A percentile compares a stretch with the other conserved stretches of the same genome.
These are phyloP conservation scores for Candida bentonensis DNA, from an alignment of 805 yeast genomes.

Conservation along the genomic window DNA sequence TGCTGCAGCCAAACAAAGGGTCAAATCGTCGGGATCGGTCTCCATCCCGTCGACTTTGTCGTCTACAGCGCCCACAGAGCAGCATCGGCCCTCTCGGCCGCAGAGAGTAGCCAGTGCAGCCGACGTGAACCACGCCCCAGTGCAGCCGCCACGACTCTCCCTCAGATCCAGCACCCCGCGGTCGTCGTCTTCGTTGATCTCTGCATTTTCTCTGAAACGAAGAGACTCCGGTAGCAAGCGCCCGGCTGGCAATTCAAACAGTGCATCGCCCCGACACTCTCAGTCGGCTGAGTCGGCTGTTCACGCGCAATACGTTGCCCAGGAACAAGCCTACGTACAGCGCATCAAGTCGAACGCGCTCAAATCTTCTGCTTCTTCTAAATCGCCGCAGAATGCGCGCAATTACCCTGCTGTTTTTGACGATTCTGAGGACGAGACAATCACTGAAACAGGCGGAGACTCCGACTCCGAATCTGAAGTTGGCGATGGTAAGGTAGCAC, in stretches of 20 bases:
- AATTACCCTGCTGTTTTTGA: constrained; percentile 2
- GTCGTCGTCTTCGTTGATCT: neutral
- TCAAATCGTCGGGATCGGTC: too few species aligned
- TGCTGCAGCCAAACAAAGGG: too few species aligned
- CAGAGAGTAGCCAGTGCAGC: neutral
- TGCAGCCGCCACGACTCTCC: neutral
- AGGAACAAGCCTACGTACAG: constrained; percentile 52
- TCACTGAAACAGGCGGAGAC: neutral
- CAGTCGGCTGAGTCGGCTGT: constrained; percentile 4
- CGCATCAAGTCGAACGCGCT: constrained; percentile 44
- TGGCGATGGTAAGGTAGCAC: constrained; percentile 3
- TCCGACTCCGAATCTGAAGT: constrained; percentile 10
- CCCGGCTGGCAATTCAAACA: neutral
- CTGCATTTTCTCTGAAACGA: neutral
- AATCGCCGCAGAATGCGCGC: constrained; percentile 28
- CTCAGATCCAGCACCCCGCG: neutral
- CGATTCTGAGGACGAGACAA: constrained; percentile 19
- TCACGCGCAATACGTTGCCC: constrained; percentile 36
- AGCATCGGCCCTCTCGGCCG: neutral
- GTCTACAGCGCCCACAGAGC: too few species aligned
- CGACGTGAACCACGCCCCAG: neutral
- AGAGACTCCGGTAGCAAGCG: neutral
- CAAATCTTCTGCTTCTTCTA: constrained; percentile 64
- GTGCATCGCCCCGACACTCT: neutral
- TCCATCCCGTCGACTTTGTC: too few species aligned